A percentile compares a stretch with the other conserved stretches of the same genome.
Evolutionary conservation across 1,284 basidiomycete genomes (phyloP).

Genomic region (Hortiboletus rubellus): DNA sequence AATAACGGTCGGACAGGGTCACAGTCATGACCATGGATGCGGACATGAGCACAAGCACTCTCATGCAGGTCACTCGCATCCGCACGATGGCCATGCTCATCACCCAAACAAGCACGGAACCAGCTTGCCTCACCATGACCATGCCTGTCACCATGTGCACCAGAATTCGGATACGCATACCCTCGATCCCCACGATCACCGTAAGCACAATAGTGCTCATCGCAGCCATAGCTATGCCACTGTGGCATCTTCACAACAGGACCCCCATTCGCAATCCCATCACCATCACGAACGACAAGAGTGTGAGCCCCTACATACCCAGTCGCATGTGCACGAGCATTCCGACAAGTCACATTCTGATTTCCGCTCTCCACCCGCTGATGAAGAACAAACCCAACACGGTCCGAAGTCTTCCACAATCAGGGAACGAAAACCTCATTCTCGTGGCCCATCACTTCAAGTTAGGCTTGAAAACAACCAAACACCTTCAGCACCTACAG

Average conservation of each 20-base stretch:
- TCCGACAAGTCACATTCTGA: constrained; percentile 35
- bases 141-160: constrained; percentile 25
- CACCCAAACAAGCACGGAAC: constrained; percentile 7
- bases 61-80: constrained; percentile 24
- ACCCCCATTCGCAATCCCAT: constrained; percentile 31
- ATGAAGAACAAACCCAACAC: constrained; percentile 8
- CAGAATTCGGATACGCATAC: constrained; percentile 37
- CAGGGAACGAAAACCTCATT: constrained; percentile 36
- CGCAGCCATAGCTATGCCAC: constrained; percentile 9
- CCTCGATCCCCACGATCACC: constrained; percentile 15
- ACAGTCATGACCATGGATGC: constrained; percentile 53
- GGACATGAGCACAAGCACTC: constrained; percentile 38
- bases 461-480: constrained; percentile 23
- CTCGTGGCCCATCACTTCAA: constrained; percentile 35
- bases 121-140: constrained; percentile 14
- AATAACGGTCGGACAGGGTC: constrained; percentile 37
- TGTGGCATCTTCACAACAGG: constrained; percentile 21
- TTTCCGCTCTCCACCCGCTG: constrained; percentile 24
- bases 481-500: constrained; percentile 73
- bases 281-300: constrained; percentile 17
- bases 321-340: constrained; percentile 21
- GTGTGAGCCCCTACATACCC: constrained; percentile 17
- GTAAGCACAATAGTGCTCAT: constrained; percentile 13
- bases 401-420: constrained; percentile 19
- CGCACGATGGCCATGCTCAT: constrained; percentile 23